Evolutionary conservation across 2,329 filamentous ascomycete species (phyloP).

Genomic region (Catunica adiposa): DNA sequence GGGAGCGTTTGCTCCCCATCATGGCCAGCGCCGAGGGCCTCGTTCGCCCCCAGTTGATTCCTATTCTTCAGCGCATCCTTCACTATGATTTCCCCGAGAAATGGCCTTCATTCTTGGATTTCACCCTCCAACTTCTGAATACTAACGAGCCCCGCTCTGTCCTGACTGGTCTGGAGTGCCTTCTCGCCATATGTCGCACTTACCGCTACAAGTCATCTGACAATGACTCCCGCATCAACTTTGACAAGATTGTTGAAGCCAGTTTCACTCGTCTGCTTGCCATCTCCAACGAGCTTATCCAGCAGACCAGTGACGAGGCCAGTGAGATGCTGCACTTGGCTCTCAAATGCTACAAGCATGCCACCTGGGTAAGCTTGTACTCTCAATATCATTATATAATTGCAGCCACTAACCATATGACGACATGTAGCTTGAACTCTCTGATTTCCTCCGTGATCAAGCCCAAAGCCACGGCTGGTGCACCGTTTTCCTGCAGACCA

Average conservation of each 20-base stretch:
- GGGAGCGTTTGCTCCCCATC: constrained; percentile 75
- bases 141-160: constrained; percentile 75
- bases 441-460: constrained; percentile 58
- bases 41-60: constrained; percentile 83
- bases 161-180: constrained; percentile 82
- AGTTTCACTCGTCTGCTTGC: constrained; percentile 76
- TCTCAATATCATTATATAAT: neutral
- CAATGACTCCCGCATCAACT: constrained; percentile 61
- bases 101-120: constrained; percentile 90
- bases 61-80: constrained; percentile 87
- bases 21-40: constrained; percentile 64
- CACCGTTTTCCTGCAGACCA: constrained; percentile 79
- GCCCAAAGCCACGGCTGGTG: constrained; percentile 88
- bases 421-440: constrained; percentile 62
- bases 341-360: constrained; percentile 95
- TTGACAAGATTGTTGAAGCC: constrained; percentile 83
- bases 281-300: constrained; percentile 77
- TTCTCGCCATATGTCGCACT: constrained; percentile 85
- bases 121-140: constrained; percentile 75
- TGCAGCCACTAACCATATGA: constrained; percentile 7
- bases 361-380: constrained; percentile 57
- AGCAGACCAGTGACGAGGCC: constrained; percentile 83
- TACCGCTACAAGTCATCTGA: constrained; percentile 82
- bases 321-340: constrained; percentile 93
- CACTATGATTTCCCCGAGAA: constrained; percentile 86